A percentile compares a stretch with the other conserved stretches of the same genome.
Conservation (phyloP, 495 filamentous ascomycete species). For the Umbilicaria muhlenbergii region DNA sequence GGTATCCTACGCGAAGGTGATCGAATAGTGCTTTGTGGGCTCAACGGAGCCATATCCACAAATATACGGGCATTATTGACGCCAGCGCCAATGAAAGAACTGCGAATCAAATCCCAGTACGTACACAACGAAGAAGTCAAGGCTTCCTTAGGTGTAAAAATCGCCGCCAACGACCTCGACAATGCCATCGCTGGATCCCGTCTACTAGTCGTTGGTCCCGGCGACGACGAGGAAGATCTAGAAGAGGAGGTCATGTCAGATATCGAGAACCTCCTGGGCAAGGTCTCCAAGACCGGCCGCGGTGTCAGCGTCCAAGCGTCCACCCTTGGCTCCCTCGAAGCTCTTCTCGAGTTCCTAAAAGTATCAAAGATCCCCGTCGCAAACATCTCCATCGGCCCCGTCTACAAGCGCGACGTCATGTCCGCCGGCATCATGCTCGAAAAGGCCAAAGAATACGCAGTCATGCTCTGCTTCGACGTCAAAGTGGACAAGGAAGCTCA, state of each 20-base stretch:
- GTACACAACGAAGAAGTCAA: constrained; percentile 99
- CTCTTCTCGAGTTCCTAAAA: constrained; percentile 87
- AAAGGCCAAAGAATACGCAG: constrained; percentile 85
- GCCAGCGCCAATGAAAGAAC: constrained; percentile 82
- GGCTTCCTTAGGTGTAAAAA: constrained; percentile 96
- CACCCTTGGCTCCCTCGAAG: constrained; percentile 93
- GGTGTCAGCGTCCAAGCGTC: constrained; percentile 97
- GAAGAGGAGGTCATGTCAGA: constrained; percentile 95
- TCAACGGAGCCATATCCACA: constrained; percentile 83
- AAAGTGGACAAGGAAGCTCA: constrained; percentile 96
- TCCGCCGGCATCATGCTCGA: constrained; percentile 93
- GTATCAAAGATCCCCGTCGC: constrained; percentile 92
- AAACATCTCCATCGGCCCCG: constrained; percentile 93
- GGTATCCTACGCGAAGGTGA: constrained; percentile 92
- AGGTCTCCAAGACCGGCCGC: constrained; percentile 75
- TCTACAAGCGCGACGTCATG: constrained; percentile 98
- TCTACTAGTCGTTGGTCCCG: constrained; percentile 79
- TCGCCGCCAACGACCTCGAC: constrained; percentile 90
- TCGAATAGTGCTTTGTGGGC: constrained; percentile 84
- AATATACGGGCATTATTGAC: constrained; percentile 96
- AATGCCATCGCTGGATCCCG: constrained; percentile 94
- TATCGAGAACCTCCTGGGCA: constrained; percentile 76
- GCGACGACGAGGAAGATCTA: constrained; percentile 92
- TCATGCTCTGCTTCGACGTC: constrained; percentile 99
- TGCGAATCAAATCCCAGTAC: constrained; percentile 85